Evolutionary conservation across 371 early-diverging fungal species (phyloP).

Genomic region (Chytridium lagenaria): DNA sequence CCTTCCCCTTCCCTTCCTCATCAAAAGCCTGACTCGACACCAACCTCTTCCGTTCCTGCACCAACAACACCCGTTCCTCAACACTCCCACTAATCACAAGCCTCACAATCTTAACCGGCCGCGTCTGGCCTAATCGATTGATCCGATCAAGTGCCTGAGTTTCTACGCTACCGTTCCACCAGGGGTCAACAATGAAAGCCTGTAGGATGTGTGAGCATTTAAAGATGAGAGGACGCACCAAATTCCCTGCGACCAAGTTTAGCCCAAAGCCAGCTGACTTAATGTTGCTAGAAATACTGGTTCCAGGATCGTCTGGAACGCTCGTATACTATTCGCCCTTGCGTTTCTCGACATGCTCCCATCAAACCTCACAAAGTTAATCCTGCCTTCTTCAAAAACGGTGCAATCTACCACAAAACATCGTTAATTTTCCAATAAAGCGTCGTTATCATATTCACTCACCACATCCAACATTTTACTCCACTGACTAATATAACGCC

Average conservation of each 20-base stretch:
- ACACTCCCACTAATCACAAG: slow-evolving; percentile 48
- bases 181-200: slow-evolving; percentile 80
- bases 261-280: slow-evolving; percentile 83
- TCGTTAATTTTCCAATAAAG: neutral
- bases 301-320: slow-evolving; percentile 52
- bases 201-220: no score
- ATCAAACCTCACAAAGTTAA: slow-evolving; percentile 68
- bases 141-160: slow-evolving; percentile 81
- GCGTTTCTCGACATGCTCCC: slow-evolving; percentile 64
- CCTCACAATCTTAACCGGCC: slow-evolving; percentile 45
- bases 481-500: slow-evolving; percentile 29
- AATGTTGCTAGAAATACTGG: slow-evolving; percentile 71
- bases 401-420: no score
- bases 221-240: no score
- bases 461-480: slow-evolving; percentile 24
- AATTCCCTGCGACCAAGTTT: slow-evolving; percentile 77
- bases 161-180: slow-evolving; percentile 75
- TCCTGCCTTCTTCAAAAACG: slow-evolving; percentile 27
- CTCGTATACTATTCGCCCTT: slow-evolving; percentile 46
- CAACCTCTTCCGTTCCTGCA: slow-evolving; percentile 41
- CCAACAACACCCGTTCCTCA: slow-evolving; percentile 47
- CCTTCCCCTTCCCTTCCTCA: slow-evolving; percentile 26
- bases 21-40: slow-evolving; percentile 32
- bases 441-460: no score
- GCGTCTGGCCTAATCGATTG: slow-evolving; percentile 80